A percentile compares a stretch with the other conserved stretches of the same genome.
These are phyloP conservation scores for Annulohypoxylon nitens DNA, from an alignment of 495 filamentous ascomycete genomes.

Conservation along the genomic window DNA sequence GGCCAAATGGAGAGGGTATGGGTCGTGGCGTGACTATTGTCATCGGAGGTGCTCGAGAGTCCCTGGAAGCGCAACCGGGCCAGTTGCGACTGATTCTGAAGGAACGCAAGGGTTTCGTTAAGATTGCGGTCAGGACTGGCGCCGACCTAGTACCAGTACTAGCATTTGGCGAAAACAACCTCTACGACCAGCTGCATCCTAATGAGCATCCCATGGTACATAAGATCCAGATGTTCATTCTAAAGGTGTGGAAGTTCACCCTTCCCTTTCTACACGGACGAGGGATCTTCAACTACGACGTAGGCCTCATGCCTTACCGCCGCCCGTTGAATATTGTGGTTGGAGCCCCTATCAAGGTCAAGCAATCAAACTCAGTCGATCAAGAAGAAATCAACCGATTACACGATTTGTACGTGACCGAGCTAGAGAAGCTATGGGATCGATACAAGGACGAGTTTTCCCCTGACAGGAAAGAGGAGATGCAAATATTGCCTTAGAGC, in stretches of 20 bases:
- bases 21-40: constrained; percentile 97
- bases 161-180: constrained; percentile 93
- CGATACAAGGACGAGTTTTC: constrained; percentile 90
- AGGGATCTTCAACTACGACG: constrained; percentile 97
- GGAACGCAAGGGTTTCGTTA: constrained; percentile 91
- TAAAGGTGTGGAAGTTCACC: constrained; percentile 91
- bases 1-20: constrained; percentile 85
- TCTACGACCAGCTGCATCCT: constrained; percentile 88
- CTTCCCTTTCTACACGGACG: constrained; percentile 89
- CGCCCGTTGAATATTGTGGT: constrained; percentile 89
- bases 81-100: constrained; percentile 80
- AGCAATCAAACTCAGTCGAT: constrained; percentile 62
- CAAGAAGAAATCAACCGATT: constrained; percentile 82
- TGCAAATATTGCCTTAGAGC: constrained; percentile 80
- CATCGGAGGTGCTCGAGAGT: constrained; percentile 91
- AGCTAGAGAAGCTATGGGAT: constrained; percentile 87
- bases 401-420: constrained; percentile 81
- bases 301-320: constrained; percentile 94
- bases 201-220: constrained; percentile 78
- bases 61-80: constrained; percentile 84
- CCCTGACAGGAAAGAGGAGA: constrained; percentile 74
- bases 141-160: constrained; percentile 93
- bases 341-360: constrained; percentile 81
- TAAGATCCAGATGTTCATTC: constrained; percentile 81
- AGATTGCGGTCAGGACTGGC: constrained; percentile 88